Base-by-base conservation (phyloP, 1,139 yeast genomes). In the Kurtzmaniella quercitrusa region DNA sequence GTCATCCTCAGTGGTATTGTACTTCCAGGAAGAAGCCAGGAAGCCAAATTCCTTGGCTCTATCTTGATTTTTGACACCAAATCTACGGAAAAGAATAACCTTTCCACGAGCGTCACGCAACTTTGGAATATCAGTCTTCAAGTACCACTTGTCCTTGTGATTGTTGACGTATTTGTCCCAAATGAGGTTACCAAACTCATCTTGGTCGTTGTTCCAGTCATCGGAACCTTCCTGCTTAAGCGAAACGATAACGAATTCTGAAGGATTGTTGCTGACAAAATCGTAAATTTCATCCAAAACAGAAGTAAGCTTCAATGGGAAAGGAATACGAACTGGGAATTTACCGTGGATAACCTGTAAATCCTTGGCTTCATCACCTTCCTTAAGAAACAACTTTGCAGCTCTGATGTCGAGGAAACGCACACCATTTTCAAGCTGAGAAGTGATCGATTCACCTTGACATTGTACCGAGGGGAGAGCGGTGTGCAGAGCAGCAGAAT, bases 391-490 rank as follows among this genome's bases (percentile, higher is more conserved):
- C 49, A 79, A 77, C 52, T 77, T 76, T 4, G 88, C 85, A 6
- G 76, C 73, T 50, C 93, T 72, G 39, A 86, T 62, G 56, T 86
- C 94, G 47, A 86, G 68, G 54, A 84, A 86, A 46, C 94, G 71
- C 15, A 86, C 83, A 6, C 94, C 95, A 51, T 85, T 71, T 41
- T 75, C 65, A 64, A 86, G 74, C 62, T 86, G 95, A 2, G 76
- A 76, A 1, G 74, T 63, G 40, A 86, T 69, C 1, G 78, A 61
- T 8, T 69, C 78, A 17, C 82, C 87, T 59, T 86, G 95, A 60
- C 95, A 86, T 58, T 82, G 84, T 28, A 85, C 93, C 0, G 88
- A 80, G 17, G 93, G 93, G 42, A 84, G 68, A 1, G 93, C 84
- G n/a, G 77, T 66, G 59, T 83, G 82, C 54, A 78, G 78, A 9